Evolutionary conservation across 805 yeast genomes (phyloP), one percentile per base, ranked within the genome.

Genomic region (Candida alai): DNA sequence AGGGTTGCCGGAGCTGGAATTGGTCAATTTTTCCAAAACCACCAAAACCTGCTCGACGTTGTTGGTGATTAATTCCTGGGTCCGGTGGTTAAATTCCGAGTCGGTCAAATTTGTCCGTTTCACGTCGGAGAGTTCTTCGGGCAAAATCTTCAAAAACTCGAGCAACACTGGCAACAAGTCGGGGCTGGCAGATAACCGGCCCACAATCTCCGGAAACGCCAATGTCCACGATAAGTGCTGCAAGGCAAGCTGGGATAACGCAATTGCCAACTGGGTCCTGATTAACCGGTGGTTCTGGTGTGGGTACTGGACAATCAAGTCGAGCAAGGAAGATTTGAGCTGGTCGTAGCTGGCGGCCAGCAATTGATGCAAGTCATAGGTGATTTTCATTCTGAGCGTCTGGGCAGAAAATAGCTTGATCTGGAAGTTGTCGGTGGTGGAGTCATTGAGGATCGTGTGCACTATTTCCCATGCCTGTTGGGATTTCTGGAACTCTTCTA

Each of bases 341-440:
- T 70, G 73, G 12, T 60, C 47, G 33, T 78, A 58, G n/a, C 77
- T 66, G 4, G 69, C 73, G 16, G 59, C 65, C 0, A 87, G 84
- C 4, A 93, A 60, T 58, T 93, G 97, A 34, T 72, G 65, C 44
- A 90, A 65, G 58, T 93, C 97, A 56, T 85, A 89, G 9, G 84
- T 83, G 33, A 87, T 74, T 52, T 81, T 89, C 28, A 89, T 80
- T 42, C 96, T 69, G 41, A 93, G 62, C 1, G 98, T 93, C 56
- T 94, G 98, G 0, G 97, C 83, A 11, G 90, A 82, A 63, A 94
- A 93, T 49, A 93, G 67, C 48, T 78, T 79, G 32, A 83, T 61
- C 51, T 82, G 85, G 28, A 77, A 43, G 4, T 75, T 52, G 13
- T 44, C 46, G 5, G 57, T 47, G 13, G 56, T 45, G 19, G 54